These are phyloP conservation scores for Gossypium trilobum DNA, from an alignment of 441 rosid genomes.

Conservation along the genomic window DNA sequence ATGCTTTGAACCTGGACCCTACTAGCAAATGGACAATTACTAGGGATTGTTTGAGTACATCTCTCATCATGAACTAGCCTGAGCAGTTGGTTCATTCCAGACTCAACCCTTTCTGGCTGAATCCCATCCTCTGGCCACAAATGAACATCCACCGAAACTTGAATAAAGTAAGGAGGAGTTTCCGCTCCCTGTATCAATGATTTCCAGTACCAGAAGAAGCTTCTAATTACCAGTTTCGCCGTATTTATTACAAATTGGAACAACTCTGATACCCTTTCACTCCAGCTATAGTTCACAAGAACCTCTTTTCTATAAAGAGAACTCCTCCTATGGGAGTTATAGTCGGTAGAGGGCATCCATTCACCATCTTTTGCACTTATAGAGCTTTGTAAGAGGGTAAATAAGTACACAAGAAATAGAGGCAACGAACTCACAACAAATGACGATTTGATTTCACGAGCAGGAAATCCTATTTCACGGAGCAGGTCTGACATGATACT, in stretches of 20 bases:
- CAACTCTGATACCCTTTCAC: conserved; percentile 37
- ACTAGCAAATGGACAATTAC: conserved; percentile 71
- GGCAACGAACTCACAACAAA: conserved; percentile 91
- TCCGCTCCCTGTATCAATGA: conserved; percentile 92
- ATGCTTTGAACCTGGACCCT: conserved; percentile 92
- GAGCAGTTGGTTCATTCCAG: conserved; percentile 78
- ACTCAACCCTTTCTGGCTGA: conserved; percentile 93
- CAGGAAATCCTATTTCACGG: conserved; percentile 80
- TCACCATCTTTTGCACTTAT: conserved; percentile 95
- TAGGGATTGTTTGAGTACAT: conserved; percentile 49
- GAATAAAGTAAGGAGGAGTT: conserved; percentile 96
- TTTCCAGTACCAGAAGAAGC: conserved; percentile 71
- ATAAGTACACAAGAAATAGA: conserved; percentile 81
- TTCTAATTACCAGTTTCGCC: conserved; percentile 45
- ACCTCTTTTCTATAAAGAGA: conserved; percentile 44
- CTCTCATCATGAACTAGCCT: conserved; percentile 63
- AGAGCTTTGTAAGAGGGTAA: conserved; percentile 90
- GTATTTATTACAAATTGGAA: conserved; percentile 36
- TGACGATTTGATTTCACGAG: conserved; percentile 68
- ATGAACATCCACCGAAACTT: conserved; percentile 83
- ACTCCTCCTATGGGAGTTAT: conserved; percentile 40
- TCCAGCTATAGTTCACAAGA: conserved; percentile 47
- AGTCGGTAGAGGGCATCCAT: conserved; percentile 63
- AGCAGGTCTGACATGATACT: conserved; percentile 47
- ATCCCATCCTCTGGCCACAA: conserved; percentile 97